A percentile compares a stretch with the other conserved stretches of the same genome.
phyloP scores from a whole-genome alignment of 805 yeast genomes.

The Tetrapisispora arboricola region DNA sequence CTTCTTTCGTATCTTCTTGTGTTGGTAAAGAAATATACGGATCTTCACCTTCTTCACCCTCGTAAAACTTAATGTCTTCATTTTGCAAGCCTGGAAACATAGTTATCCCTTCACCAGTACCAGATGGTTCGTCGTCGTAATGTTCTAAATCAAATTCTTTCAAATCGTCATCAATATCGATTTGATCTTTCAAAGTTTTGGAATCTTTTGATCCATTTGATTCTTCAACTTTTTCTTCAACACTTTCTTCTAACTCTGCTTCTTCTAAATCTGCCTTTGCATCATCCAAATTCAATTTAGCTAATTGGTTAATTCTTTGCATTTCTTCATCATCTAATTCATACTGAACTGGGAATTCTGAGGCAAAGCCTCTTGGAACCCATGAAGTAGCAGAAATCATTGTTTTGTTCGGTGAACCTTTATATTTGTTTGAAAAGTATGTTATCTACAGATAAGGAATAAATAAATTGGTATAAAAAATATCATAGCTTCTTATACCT shows the following conservation, averaged over 20 bases:
- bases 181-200: conserved; percentile 37
- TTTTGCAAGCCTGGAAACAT: conserved; percentile 66
- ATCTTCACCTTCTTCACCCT: conserved; percentile 34
- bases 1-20: conserved; percentile 56
- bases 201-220: background rate
- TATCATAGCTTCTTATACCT: conserved; percentile 3
- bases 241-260: conserved; percentile 26
- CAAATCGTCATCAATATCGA: conserved; percentile 70
- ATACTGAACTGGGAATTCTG: conserved; percentile 84
- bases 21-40: conserved; percentile 38
- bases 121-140: conserved; percentile 52
- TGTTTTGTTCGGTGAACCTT: no score
- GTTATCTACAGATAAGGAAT: background rate
- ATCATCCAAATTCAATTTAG: conserved; percentile 70
- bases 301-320: conserved; percentile 79
- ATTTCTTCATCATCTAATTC: conserved; percentile 87
- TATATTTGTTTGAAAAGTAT: no score
- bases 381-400: conserved; percentile 91
- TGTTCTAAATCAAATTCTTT: conserved; percentile 81
- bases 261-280: conserved; percentile 56
- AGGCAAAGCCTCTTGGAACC: conserved; percentile 94
- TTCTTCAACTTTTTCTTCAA: conserved; percentile 14
- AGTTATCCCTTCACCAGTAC: conserved; percentile 47
- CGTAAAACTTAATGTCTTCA: conserved; percentile 47
- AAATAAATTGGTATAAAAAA: no score